Base-by-base conservation (phyloP, 345 rosid species). In the Syzygium grande region DNA sequence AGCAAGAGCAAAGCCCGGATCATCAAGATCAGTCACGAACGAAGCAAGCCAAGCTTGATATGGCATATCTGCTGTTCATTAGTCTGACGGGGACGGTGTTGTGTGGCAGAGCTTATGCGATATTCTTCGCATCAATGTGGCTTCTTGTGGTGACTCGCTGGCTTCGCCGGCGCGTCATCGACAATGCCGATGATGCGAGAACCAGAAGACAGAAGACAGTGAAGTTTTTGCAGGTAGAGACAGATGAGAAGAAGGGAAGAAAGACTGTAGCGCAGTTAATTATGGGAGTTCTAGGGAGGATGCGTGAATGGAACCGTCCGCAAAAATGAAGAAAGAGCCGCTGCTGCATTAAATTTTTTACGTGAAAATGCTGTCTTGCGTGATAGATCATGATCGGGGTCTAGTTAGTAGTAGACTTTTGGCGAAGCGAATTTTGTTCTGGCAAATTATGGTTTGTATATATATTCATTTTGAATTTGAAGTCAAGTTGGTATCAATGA, bases 21-120 rank as follows among this genome's bases (percentile, higher is more conserved):
- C 79, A 38, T 68, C 79, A 68, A 68, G 79, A 68, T 68, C 46
- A 68, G 79, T 68, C 79, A 68, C 11, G 25, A 19, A 68, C 46
- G 46, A 68, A 34, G 22, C 13, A 13, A 68, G 79, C 79, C 79
- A 34, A 34, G 41, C 79, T 34, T 68, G 6, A 17, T 34, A 68
- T 34, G 77, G 21, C 77, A 29, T 63, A 63, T 29, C 38, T 17
- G 22, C 12, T 68, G 46, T 5, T 91, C 4, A 21, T 88, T n/a
- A 89, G 87, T 84, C 86, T 92, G 5, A 52, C 83, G 8, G 84
- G 89, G 86, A 93, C 92, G 13, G 84, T 89, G 21, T 53, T 91
- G n/a, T 92, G 92, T 88, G 95, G 95, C 6, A 92, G 88, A 84
- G 23, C 89, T 16, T 89, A 85, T 51, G 95, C 93, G 46, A 90